These are phyloP conservation scores for Gynandropsis gynandra DNA, from an alignment of 345 rosid genomes.

Conservation along the genomic window DNA sequence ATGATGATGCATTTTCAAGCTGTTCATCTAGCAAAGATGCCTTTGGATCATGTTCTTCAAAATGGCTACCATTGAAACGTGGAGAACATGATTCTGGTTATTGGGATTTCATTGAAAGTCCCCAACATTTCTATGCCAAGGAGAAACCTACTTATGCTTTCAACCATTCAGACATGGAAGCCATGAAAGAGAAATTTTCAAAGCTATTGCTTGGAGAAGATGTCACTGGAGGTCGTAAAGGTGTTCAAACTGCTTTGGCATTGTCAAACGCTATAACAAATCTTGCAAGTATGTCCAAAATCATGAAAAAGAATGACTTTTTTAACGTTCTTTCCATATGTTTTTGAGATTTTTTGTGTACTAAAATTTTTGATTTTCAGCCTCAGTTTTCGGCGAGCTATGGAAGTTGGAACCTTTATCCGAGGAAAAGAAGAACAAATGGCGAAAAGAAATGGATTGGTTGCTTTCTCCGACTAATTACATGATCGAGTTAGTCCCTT, in stretches of 20 bases:
- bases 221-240: slow-evolving; percentile 67
- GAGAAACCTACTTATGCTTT: slow-evolving; percentile 43
- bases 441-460: slow-evolving; percentile 96
- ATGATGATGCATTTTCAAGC: slow-evolving; percentile 61
- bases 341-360: neutral
- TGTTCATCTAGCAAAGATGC: slow-evolving; percentile 95
- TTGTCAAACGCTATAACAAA: slow-evolving; percentile 78
- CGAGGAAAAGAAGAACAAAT: slow-evolving; percentile 66
- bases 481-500: slow-evolving; percentile 95
- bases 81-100: slow-evolving; percentile 47
- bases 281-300: slow-evolving; percentile 66
- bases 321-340: slow-evolving; percentile 11
- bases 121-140: slow-evolving; percentile 43
- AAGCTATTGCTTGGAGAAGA: slow-evolving; percentile 84
- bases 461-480: slow-evolving; percentile 83
- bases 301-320: no score
- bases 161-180: slow-evolving; percentile 57
- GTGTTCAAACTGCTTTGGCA: slow-evolving; percentile 65
- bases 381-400: slow-evolving; percentile 83
- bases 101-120: slow-evolving; percentile 52
- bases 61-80: slow-evolving; percentile 54
- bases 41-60: slow-evolving; percentile 75
- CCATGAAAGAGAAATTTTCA: slow-evolving; percentile 78
- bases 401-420: slow-evolving; percentile 92
- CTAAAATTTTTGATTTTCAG: slow-evolving; percentile 33